Evolutionary conservation across 2,329 filamentous ascomycete species (phyloP).

Genomic region (Nothophoma quercina): DNA sequence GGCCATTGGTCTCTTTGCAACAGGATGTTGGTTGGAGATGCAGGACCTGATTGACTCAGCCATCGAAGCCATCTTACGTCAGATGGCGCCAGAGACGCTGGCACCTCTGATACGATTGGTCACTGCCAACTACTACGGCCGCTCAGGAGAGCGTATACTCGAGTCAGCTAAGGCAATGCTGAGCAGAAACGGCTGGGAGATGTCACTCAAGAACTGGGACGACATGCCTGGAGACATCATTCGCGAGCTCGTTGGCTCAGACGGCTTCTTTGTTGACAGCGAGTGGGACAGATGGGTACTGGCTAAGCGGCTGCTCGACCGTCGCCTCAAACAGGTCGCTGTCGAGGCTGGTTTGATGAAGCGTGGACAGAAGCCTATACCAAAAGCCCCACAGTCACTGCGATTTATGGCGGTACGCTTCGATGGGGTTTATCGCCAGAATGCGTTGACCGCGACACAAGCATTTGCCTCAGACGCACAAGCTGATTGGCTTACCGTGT

Average conservation of each 20-base stretch:
- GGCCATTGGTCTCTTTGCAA: slow-evolving; percentile 63
- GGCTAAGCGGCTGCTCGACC: slow-evolving; percentile 62
- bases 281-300: slow-evolving; percentile 67
- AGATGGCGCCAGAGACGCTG: slow-evolving; percentile 61
- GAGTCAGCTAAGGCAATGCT: slow-evolving; percentile 66
- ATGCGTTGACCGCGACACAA: slow-evolving; percentile 44
- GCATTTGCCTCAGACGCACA: slow-evolving; percentile 54
- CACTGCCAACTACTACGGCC: slow-evolving; percentile 64
- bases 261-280: slow-evolving; percentile 65
- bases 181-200: slow-evolving; percentile 64
- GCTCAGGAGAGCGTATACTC: slow-evolving; percentile 62
- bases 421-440: slow-evolving; percentile 60
- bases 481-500: slow-evolving; percentile 59
- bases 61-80: slow-evolving; percentile 62
- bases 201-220: slow-evolving; percentile 64
- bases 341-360: slow-evolving; percentile 58
- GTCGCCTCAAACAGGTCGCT: slow-evolving; percentile 57
- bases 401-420: slow-evolving; percentile 61
- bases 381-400: slow-evolving; percentile 58
- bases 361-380: slow-evolving; percentile 50
- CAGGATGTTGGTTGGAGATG: slow-evolving; percentile 66
- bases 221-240: slow-evolving; percentile 65
- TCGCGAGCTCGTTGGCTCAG: slow-evolving; percentile 65
- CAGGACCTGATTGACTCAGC: slow-evolving; percentile 62
- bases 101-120: slow-evolving; percentile 61